Evolutionary conservation across 2,329 filamentous ascomycete genomes (phyloP).

Genomic region (Apiospora arundinis): DNA sequence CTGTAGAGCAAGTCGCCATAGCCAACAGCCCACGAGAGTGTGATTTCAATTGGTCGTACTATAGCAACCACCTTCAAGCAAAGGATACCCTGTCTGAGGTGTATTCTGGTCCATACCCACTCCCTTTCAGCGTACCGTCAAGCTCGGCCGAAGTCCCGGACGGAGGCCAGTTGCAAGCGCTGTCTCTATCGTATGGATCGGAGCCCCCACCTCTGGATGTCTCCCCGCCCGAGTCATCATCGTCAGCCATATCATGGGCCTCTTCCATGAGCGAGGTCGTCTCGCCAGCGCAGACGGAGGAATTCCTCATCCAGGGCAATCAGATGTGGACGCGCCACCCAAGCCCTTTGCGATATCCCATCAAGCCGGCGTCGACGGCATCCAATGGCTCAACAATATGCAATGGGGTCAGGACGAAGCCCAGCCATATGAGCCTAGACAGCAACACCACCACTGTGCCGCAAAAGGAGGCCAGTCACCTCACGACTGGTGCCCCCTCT

Average conservation of each 20-base stretch:
- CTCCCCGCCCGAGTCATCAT: neutral
- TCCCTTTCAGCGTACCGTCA: neutral
- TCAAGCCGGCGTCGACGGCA: slow-evolving; percentile 21
- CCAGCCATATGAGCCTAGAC: neutral
- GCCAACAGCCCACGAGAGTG: neutral
- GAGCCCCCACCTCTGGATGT: neutral
- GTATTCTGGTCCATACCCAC: neutral
- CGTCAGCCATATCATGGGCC: slow-evolving; percentile 25
- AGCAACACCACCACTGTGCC: neutral
- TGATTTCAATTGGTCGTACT: neutral
- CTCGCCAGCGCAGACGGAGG: slow-evolving; percentile 40
- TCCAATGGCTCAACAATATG: slow-evolving; percentile 2
- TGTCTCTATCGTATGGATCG: neutral
- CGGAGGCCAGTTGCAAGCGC: neutral
- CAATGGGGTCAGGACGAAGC: neutral
- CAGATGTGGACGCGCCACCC: slow-evolving; percentile 31
- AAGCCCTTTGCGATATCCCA: slow-evolving; percentile 32
- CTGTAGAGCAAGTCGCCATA: neutral
- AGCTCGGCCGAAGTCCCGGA: neutral
- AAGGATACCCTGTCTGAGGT: neutral
- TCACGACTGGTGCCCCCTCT: slow-evolving; percentile 37
- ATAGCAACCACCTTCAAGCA: neutral
- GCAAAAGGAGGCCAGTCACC: neutral
- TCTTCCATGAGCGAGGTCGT: slow-evolving; percentile 40
- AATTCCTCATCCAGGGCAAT: slow-evolving; percentile 24